These are phyloP conservation scores for Curvularia verruculosa DNA, from an alignment of 2,329 filamentous ascomycete genomes.

Conservation along the genomic window DNA sequence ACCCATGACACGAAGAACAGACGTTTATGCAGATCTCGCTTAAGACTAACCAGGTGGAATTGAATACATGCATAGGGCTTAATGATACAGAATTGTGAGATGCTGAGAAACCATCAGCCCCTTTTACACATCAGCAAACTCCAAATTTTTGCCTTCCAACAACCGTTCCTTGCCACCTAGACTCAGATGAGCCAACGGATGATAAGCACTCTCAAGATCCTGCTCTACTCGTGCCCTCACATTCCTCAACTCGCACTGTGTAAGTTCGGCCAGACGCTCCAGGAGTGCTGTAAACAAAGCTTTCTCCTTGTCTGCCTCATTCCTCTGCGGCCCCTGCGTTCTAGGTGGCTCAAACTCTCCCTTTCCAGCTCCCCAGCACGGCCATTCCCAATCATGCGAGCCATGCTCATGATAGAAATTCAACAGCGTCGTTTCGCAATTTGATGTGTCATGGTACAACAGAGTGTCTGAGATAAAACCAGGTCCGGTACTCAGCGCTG, in stretches of 20 bases:
- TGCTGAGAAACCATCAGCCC: neutral
- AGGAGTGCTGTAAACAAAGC: constrained; percentile 35
- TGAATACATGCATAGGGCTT: neutral
- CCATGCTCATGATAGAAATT: constrained; percentile 40
- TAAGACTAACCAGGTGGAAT: neutral
- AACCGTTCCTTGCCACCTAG: constrained; percentile 35
- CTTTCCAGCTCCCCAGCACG: constrained; percentile 21
- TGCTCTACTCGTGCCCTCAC: constrained; percentile 29
- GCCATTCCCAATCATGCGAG: constrained; percentile 35
- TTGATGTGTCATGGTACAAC: constrained; percentile 16
- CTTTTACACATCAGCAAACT: neutral
- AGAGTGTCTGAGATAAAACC: constrained; percentile 35
- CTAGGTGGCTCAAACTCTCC: constrained; percentile 36
- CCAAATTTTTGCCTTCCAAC: constrained; percentile 30
- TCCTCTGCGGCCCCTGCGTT: constrained; percentile 34
- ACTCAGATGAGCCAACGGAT: constrained; percentile 32
- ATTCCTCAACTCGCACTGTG: constrained; percentile 25
- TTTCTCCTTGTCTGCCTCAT: constrained; percentile 12
- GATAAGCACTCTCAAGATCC: constrained; percentile 22
- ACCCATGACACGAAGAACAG: constrained; percentile 62
- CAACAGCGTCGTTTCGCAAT: constrained; percentile 28
- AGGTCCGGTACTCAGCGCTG: constrained; percentile 30
- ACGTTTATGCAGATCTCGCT: constrained; percentile 47
- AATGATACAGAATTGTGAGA: neutral
- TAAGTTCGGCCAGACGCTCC: constrained; percentile 33